Conservation (phyloP, 305 asterid genomes). For the Fraxinus sp. region DNA sequence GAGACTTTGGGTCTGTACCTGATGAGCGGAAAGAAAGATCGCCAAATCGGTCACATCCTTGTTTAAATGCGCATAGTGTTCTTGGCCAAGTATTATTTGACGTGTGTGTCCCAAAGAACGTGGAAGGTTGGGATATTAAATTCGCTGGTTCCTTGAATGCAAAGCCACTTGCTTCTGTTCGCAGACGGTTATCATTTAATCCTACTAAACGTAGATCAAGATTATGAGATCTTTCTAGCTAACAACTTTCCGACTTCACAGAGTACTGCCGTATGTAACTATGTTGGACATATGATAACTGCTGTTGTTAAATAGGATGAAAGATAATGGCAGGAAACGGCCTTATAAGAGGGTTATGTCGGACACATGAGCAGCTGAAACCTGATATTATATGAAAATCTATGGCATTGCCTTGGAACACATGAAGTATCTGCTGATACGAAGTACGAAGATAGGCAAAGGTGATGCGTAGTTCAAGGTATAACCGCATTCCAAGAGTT, state of each 20-base stretch:
- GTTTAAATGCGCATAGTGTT: slow-evolving; percentile 69
- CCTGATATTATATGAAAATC: not conserved
- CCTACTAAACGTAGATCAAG: slow-evolving; percentile 56
- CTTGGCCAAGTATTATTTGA: slow-evolving; percentile 85
- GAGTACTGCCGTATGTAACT: not conserved
- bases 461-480: not conserved
- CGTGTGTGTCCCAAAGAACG: slow-evolving; percentile 77
- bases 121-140: slow-evolving; percentile 92
- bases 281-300: not conserved
- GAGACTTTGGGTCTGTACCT: slow-evolving; percentile 37
- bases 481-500: not conserved
- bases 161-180: slow-evolving; percentile 62
- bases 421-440: not conserved
- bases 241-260: not conserved
- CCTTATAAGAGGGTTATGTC: not conserved
- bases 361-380: not conserved
- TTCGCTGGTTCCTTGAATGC: slow-evolving; percentile 69
- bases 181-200: slow-evolving; percentile 48
- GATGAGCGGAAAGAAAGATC: slow-evolving; percentile 57
- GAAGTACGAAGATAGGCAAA: not conserved
- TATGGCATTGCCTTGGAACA: not conserved
- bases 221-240: slow-evolving; percentile 38
- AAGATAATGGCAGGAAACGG: not conserved
- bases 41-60: slow-evolving; percentile 47
- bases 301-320: not conserved